Evolutionary conservation across 225 moss, liverwort and hornwort genomes (phyloP).

Genomic region (Pseudoscleropodium purum): DNA sequence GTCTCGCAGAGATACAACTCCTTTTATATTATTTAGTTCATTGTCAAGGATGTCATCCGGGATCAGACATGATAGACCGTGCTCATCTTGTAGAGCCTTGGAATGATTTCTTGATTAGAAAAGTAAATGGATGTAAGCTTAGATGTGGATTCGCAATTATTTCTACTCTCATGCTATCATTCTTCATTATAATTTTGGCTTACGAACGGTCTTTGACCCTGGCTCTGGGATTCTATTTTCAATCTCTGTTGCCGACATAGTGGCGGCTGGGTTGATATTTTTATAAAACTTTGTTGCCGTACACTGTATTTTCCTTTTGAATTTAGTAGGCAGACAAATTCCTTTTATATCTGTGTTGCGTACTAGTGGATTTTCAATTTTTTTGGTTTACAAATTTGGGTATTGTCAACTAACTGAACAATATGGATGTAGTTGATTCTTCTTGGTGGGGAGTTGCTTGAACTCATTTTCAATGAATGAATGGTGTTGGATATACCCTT

Average conservation of each 20-base stretch:
- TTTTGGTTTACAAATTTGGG: not conserved
- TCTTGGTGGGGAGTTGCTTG: not conserved
- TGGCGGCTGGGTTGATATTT: conserved; percentile 8
- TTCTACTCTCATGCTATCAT: conserved; percentile 2
- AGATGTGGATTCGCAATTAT: conserved; percentile 14
- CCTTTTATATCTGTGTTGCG: not conserved
- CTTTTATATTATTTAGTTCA: conserved; percentile 13
- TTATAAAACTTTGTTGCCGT: not conserved
- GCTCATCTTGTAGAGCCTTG: not conserved
- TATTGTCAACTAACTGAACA: not conserved
- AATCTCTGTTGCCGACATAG: not conserved
- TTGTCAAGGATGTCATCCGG: conserved; percentile 8
- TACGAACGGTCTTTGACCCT: not conserved
- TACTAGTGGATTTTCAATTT: not conserved
- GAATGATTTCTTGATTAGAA: conserved; percentile 4
- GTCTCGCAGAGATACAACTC: conserved; percentile 4
- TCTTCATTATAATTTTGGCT: conserved; percentile 16
- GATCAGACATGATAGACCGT: conserved; percentile 2
- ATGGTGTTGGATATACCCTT: not conserved
- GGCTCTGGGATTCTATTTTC: not conserved
- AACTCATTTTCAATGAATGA: not conserved
- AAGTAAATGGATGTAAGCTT: not conserved
- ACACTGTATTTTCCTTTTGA: not conserved
- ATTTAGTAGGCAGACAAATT: not conserved
- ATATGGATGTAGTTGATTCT: not conserved